phyloP scores from a whole-genome alignment of 1,139 yeast species.

The Hyphopichia buzzinii region DNA sequence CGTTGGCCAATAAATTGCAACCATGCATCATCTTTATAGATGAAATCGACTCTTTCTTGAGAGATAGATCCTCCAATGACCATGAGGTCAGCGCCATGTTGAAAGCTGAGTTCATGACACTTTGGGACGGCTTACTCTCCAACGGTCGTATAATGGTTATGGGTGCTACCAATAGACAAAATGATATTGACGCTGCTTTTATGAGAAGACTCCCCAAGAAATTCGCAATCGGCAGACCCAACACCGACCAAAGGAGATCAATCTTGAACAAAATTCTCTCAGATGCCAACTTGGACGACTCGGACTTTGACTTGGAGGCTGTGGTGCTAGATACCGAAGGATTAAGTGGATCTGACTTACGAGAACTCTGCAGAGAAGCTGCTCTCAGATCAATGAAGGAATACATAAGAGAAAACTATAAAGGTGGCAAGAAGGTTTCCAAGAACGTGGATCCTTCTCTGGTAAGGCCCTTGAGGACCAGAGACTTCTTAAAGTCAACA shows the following conservation, averaged over 20 bases:
- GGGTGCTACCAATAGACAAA: slow-evolving; percentile 94
- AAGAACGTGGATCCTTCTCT: slow-evolving; percentile 24
- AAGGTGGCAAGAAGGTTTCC: slow-evolving; percentile 39
- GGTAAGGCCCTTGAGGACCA: slow-evolving; percentile 45
- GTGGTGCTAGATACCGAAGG: slow-evolving; percentile 71
- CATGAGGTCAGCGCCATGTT: slow-evolving; percentile 96
- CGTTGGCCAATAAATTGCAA: slow-evolving; percentile 83
- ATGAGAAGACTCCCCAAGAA: slow-evolving; percentile 91
- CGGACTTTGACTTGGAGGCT: slow-evolving; percentile 56
- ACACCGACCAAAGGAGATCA: slow-evolving; percentile 61
- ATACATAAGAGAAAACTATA: slow-evolving; percentile 55
- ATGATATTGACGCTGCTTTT: slow-evolving; percentile 90
- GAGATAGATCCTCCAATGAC: slow-evolving; percentile 82
- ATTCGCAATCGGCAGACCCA: slow-evolving; percentile 77
- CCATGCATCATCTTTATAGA: slow-evolving; percentile 96
- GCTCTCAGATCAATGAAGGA: slow-evolving; percentile 89
- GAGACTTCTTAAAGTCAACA: slow-evolving; percentile 42
- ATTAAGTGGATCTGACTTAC: slow-evolving; percentile 85
- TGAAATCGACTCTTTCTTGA: slow-evolving; percentile 90
- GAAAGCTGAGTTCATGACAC: slow-evolving; percentile 96
- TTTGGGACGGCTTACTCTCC: slow-evolving; percentile 90
- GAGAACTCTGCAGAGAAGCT: slow-evolving; percentile 90
- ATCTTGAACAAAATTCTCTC: slow-evolving; percentile 66
- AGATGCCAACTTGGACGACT: slow-evolving; percentile 58
- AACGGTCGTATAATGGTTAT: slow-evolving; percentile 81